Evolutionary conservation across 345 rosid genomes (phyloP).

Genomic region (Noccaea caerulescens): DNA sequence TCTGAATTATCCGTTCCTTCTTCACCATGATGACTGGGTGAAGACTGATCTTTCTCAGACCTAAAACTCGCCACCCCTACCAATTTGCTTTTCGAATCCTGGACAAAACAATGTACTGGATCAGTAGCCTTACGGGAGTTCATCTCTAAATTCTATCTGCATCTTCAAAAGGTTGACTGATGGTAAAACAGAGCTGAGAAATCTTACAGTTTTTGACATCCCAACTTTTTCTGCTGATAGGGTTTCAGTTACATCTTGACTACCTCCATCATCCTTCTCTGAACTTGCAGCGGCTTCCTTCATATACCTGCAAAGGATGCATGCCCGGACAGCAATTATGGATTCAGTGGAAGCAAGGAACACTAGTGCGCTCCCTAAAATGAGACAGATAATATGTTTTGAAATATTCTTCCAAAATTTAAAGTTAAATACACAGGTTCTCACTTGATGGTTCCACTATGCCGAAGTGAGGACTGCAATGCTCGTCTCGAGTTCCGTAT

Average conservation of each 20-base stretch:
- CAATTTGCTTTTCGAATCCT: constrained; percentile 45
- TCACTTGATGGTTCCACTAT: constrained; percentile 81
- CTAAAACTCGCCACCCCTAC: constrained; percentile 50
- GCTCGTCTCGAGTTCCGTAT: constrained; percentile 85
- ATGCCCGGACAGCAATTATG: constrained; percentile 7
- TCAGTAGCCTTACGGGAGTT: constrained; percentile 23
- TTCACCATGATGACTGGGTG: constrained; percentile 50
- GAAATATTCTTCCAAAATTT: constrained; percentile 2
- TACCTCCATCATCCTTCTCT: constrained; percentile 62
- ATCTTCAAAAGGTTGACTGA: constrained; percentile 19
- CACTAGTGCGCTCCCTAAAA: constrained; percentile 12
- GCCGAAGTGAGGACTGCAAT: constrained; percentile 87
- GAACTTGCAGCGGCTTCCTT: constrained; percentile 53
- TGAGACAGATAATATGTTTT: background rate
- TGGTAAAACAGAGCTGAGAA: constrained; percentile 28
- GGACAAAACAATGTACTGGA: constrained; percentile 8
- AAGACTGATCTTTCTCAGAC: constrained; percentile 54
- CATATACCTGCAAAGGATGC: constrained; percentile 57
- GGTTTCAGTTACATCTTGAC: constrained; percentile 53
- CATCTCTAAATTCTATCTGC: constrained; percentile 26
- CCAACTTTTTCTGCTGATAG: constrained; percentile 55
- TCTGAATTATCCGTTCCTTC: constrained; percentile 59
- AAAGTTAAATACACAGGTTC: constrained; percentile 16
- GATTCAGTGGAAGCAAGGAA: constrained; percentile 30
- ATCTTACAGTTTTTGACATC: constrained; percentile 58